Evolutionary conservation across 2,329 filamentous ascomycete genomes (phyloP).

Genomic region (Fusarium guadeloupense): DNA sequence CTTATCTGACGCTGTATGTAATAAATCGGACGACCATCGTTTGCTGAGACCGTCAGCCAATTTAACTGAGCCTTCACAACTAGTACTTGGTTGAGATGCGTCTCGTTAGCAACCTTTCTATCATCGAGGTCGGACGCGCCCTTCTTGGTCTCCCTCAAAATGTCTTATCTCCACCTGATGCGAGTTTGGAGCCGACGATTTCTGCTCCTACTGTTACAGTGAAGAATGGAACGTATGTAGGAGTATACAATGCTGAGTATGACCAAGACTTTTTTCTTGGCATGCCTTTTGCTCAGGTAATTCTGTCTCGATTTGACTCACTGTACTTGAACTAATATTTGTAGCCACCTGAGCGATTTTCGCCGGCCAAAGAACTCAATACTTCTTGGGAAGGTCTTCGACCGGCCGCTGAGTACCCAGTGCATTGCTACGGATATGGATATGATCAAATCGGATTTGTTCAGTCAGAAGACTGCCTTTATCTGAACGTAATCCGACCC

Average conservation of each 20-base stretch:
- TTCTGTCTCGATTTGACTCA: fast-evolving
- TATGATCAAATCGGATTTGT: conserved; percentile 36
- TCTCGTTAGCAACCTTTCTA: background rate
- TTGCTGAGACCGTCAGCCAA: background rate
- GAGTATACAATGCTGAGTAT: conserved; percentile 14
- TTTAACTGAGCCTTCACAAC: background rate
- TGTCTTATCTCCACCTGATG: background rate
- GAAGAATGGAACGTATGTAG: conserved; percentile 22
- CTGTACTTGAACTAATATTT: background rate
- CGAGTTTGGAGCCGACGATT: background rate
- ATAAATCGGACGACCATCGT: background rate
- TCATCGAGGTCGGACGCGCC: background rate
- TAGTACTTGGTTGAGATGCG: background rate
- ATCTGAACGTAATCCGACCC: conserved; percentile 68
- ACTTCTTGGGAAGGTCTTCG: conserved; percentile 52
- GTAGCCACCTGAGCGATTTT: conserved; percentile 31
- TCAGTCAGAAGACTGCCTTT: conserved; percentile 66
- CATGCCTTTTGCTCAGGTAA: conserved; percentile 15
- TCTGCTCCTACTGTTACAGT: conserved; percentile 3
- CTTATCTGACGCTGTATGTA: background rate
- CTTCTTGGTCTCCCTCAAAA: background rate
- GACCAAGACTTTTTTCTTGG: conserved; percentile 23
- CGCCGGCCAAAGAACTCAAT: conserved; percentile 53
- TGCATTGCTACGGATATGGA: conserved; percentile 62
- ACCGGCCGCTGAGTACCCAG: conserved; percentile 56